These are phyloP conservation scores for Clohesyomyces aquaticus DNA, from an alignment of 495 filamentous ascomycete species.

Conservation along the genomic window DNA sequence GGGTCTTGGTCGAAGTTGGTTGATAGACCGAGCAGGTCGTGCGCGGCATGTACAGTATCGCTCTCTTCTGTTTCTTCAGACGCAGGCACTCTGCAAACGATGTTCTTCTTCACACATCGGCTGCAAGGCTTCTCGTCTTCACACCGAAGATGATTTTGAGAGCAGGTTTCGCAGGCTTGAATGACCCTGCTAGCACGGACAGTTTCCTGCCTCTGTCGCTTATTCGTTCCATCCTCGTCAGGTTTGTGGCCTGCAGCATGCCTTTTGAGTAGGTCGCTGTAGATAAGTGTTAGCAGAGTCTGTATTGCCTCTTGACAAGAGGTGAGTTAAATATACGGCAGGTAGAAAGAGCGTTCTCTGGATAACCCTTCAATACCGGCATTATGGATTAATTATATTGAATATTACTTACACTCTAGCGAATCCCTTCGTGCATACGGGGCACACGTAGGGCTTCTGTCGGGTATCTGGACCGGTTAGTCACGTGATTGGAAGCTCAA, in stretches of 20 bases:
- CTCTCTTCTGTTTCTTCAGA: no score
- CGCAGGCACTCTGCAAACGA: constrained; percentile 34
- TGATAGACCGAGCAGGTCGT: no score
- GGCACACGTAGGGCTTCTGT: constrained; percentile 44
- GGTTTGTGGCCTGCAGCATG: constrained; percentile 39
- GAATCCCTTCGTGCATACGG: constrained; percentile 43
- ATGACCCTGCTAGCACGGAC: constrained; percentile 33
- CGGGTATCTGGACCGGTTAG: constrained; percentile 36
- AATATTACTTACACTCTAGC: constrained; percentile 33
- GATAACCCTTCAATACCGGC: no score
- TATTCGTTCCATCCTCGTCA: constrained; percentile 22
- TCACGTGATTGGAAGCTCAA: constrained; percentile 9
- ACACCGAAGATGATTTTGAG: constrained; percentile 43
- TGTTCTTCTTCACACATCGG: constrained; percentile 42
- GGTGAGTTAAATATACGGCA: background rate
- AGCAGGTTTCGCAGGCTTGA: constrained; percentile 46
- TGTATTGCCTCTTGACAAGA: background rate
- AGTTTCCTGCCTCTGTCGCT: constrained; percentile 22
- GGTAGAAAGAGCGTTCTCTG: no score
- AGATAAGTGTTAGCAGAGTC: background rate
- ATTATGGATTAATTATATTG: no score
- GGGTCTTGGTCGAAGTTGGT: no score
- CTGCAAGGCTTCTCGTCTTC: constrained; percentile 46
- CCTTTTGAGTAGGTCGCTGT: constrained; percentile 43
- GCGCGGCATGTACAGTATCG: no score